Base-by-base conservation (phyloP, 208 protist species). In the Leishmania amazonensis region DNA sequence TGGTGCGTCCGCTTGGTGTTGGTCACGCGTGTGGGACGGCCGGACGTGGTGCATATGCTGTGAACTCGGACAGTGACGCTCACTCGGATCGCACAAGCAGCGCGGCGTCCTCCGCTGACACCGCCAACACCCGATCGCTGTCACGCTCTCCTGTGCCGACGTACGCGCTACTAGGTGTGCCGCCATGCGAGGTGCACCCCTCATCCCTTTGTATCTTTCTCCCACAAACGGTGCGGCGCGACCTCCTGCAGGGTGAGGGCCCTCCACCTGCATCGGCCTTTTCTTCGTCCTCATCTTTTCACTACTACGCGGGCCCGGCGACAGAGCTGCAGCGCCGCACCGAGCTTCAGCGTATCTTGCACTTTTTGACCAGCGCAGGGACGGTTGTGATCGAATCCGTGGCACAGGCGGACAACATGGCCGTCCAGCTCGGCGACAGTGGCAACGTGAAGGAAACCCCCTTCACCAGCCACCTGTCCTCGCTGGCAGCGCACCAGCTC, bases 291-390 rank as follows among this genome's bases (percentile, higher is more conserved):
- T 62, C 31, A 60, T n/a, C 49, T 47, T 72, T 72, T n/a, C 70
- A 24, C 45, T 31, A 74, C 24, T 51, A 40, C 19, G 76, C n/a
- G 35, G 76, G 58, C 15, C 76, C 76, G n/a, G 76, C 58, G 15
- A 81, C 76, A 21, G 81, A 85, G 71, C n/a, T 81, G 70, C 81
- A 85, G 49, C 76, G 81, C 42, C 68, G 65, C 58, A 85, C 76
- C 17, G 82, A 85, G 51, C 77, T 85, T 62, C 77, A 85, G 49
- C 82, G 82, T 47, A 81, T 85, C 13, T 79, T 85, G 1, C 76
- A 85, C 77, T 85, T 70, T 40, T 58, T 85, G 53, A 49, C 78
- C 60, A 81, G 70, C 62, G 82, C 77, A 3, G 82, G 82, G 11
- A 62, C 83, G 8, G 45, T 64, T 38, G 35, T 83, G 49, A 62